These are phyloP conservation scores for Cercospora sp. DNA, from an alignment of 2,329 filamentous ascomycete genomes.

Conservation along the genomic window DNA sequence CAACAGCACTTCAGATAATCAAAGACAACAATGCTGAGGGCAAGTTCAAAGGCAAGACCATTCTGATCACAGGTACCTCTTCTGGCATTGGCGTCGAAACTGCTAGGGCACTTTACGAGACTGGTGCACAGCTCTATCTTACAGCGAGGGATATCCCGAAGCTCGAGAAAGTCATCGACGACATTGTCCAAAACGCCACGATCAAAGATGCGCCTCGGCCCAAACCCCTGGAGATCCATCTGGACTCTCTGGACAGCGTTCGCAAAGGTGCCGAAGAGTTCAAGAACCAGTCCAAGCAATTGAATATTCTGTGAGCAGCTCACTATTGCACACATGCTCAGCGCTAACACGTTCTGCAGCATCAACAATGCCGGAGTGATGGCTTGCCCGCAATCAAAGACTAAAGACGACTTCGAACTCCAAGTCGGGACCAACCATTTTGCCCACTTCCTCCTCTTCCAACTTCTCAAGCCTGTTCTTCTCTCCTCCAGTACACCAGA, in stretches of 20 bases:
- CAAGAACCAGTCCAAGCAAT: constrained; percentile 37
- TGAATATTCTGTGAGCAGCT: constrained; percentile 38
- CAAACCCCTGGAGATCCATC: constrained; percentile 33
- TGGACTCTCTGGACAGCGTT: constrained; percentile 39
- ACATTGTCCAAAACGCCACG: constrained; percentile 30
- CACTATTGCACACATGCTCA: constrained; percentile 33
- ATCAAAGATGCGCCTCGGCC: constrained; percentile 26
- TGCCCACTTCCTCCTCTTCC: constrained; percentile 56
- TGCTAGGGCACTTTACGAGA: constrained; percentile 46
- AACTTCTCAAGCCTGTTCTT: constrained; percentile 51
- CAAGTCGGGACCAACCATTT: constrained; percentile 56
- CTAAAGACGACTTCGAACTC: constrained; percentile 39
- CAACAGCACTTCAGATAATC: constrained; percentile 35
- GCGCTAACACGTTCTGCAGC: constrained; percentile 55
- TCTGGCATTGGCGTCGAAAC: constrained; percentile 51
- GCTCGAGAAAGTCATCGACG: constrained; percentile 37
- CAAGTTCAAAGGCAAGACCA: constrained; percentile 41
- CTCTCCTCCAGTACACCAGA: constrained; percentile 42
- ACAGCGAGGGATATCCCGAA: constrained; percentile 48
- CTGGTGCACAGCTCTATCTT: constrained; percentile 49
- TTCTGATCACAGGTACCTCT: constrained; percentile 49
- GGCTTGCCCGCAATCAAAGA: constrained; percentile 35
- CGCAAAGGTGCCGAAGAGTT: constrained; percentile 39
- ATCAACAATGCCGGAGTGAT: constrained; percentile 44
- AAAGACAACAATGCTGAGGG: constrained; percentile 35